phyloP scores from a whole-genome alignment of 108 stramenopile genomes.

The Cyclotella atomus region DNA sequence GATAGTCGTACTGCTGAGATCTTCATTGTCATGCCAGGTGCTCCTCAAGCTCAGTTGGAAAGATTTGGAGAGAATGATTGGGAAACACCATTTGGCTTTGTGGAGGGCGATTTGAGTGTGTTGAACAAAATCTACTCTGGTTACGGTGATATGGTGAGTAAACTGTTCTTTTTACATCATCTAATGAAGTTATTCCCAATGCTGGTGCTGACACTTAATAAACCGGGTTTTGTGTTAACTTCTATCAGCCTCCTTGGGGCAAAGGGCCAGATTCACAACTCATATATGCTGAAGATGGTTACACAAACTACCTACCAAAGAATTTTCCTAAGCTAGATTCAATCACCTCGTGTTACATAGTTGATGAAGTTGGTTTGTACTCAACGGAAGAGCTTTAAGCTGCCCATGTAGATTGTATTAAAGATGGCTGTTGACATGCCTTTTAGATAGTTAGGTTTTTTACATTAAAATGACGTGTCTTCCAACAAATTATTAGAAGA shows the following conservation, averaged over 20 bases:
- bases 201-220: neutral
- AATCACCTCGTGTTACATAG: neutral
- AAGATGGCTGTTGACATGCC: too few species aligned
- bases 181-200: too few species aligned
- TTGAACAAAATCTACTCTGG: constrained; percentile 63
- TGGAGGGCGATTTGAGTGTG: constrained; percentile 66
- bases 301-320: constrained; percentile 45
- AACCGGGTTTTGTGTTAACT: neutral
- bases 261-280: constrained; percentile 28
- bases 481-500: too few species aligned
- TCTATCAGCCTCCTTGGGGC: constrained; percentile 4
- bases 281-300: constrained; percentile 39
- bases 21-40: constrained; percentile 76
- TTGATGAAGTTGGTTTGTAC: constrained; percentile 2
- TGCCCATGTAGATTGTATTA: too few species aligned
- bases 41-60: constrained; percentile 57
- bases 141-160: constrained; percentile 82
- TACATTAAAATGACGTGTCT: too few species aligned
- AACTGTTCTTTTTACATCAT: neutral
- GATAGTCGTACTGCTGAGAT: constrained; percentile 81
- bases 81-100: constrained; percentile 88
- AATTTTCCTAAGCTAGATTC: constrained; percentile 32
- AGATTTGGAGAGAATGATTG: constrained; percentile 69
- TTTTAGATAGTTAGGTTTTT: too few species aligned
- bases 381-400: neutral